Percentiles rank a stretch among this genome's conserved stretches.
Conservation (phyloP, 345 rosid species). For the Gossypium ekmanianum region DNA sequence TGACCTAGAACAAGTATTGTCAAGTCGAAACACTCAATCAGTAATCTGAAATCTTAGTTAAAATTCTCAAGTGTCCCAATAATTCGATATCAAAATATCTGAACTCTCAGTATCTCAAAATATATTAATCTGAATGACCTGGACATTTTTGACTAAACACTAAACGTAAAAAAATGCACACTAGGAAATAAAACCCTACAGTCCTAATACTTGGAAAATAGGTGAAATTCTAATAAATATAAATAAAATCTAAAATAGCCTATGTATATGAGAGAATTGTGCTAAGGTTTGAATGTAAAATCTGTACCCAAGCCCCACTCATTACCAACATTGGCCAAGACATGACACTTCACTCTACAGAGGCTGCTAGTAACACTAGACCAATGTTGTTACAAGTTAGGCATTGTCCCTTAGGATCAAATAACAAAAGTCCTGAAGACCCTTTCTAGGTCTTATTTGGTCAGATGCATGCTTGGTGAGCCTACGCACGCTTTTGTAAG, state of each 20-base stretch:
- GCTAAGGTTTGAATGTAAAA: neutral
- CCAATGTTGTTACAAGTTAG: no score
- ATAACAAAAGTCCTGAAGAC: no score
- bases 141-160: neutral
- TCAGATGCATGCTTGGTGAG: no score
- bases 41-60: neutral
- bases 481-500: no score
- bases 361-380: neutral
- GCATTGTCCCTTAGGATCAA: no score
- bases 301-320: neutral
- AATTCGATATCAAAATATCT: neutral
- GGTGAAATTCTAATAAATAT: neutral
- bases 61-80: neutral
- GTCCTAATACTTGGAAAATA: neutral
- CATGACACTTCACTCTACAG: neutral
- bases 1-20: neutral
- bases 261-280: neutral
- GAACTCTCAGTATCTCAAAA: neutral
- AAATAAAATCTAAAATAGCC: neutral
- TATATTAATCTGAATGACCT: neutral
- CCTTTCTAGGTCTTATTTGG: no score
- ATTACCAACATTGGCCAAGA: neutral
- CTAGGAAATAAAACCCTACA: neutral
- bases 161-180: neutral
- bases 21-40: neutral